Conservation (phyloP, 116 monocot species). For the Thalassia testudinum region DNA sequence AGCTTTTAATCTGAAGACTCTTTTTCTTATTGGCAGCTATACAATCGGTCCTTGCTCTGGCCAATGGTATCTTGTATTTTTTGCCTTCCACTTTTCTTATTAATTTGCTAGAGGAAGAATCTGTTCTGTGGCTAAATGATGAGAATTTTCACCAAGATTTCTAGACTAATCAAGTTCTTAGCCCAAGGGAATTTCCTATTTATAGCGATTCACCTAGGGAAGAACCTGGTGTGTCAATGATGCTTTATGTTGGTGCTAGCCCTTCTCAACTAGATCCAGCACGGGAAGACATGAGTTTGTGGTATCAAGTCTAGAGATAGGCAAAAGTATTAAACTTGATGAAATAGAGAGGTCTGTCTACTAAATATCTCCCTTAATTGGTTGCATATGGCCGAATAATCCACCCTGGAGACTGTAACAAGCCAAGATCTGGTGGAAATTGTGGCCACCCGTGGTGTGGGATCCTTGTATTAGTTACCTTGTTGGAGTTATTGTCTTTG, state of each 20-base stretch:
- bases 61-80: too few relatives aligned
- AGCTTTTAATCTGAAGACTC: conserved; percentile 89
- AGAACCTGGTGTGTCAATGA: conserved; percentile 25
- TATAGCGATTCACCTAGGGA: too few relatives aligned
- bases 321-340: conserved; percentile 49
- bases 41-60: conserved; percentile 49
- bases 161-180: too few relatives aligned
- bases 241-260: too few relatives aligned
- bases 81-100: too few relatives aligned
- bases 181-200: too few relatives aligned
- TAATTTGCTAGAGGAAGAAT: conserved; percentile 53
- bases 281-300: too few relatives aligned
- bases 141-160: conserved; percentile 29
- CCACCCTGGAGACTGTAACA: conserved; percentile 49
- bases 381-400: conserved; percentile 49
- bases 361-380: conserved; percentile 51
- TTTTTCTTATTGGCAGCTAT: conserved; percentile 91
- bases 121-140: conserved; percentile 49
- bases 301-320: conserved; percentile 93
- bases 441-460: conserved; percentile 67
- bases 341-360: conserved; percentile 62
- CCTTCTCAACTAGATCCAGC: too few relatives aligned
- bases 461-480: conserved; percentile 56
- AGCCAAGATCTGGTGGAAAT: conserved; percentile 25
- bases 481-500: conserved; percentile 38